Evolutionary conservation across 352 stramenopile genomes (phyloP), one percentile per base, ranked within the genome.

Genomic region (Phytophthora pseudosyringae): DNA sequence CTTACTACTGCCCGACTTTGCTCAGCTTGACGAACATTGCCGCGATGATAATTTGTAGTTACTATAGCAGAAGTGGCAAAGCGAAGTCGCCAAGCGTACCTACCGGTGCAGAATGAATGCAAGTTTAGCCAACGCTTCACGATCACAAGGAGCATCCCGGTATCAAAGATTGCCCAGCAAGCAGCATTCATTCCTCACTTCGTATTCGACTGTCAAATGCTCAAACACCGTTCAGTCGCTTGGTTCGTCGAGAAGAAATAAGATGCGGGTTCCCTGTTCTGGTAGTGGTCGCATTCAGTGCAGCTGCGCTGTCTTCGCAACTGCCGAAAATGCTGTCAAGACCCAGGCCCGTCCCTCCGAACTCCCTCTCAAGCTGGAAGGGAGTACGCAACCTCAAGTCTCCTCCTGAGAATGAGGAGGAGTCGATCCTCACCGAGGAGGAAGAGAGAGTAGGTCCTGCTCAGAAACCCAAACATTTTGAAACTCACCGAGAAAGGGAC

Each of bases 101-200:
- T 21, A 21, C 21, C 21, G 21, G 21, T 21, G 21, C 21, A 21
- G 21, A 21, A 21, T 21, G 21, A 21, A 21, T 1, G 21, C 21
- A 21, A 21, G 21, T 21, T 21, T 2, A 21, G 21, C 21, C 21
- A 21, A 21, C 52, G 7, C 56, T 26, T 58, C 45, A 64, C 45
- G 48, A 64, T 64, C 56, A 44, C 43, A 51, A 48, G 11, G 16
- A 33, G 52, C 28, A 60, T 60, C 52, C 52, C 39, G 15, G 33
- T 32, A 39, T 39, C 54, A 26, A 33, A 43, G 54, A 54, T 29
- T 44, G 43, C 26, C 8, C 55, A 46, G 12, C 28, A 40, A 31
- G 36, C 36, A 58, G 16, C 36, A 39, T n/a, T 15, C 12, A 36
- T 21, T 38, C 43, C 11, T 49, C 47, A 65, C 38, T 65, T 65